Evolutionary conservation across 805 yeast species (phyloP), one percentile per base, ranked within the genome.

Genomic region (Barnettozyma pratensis): DNA sequence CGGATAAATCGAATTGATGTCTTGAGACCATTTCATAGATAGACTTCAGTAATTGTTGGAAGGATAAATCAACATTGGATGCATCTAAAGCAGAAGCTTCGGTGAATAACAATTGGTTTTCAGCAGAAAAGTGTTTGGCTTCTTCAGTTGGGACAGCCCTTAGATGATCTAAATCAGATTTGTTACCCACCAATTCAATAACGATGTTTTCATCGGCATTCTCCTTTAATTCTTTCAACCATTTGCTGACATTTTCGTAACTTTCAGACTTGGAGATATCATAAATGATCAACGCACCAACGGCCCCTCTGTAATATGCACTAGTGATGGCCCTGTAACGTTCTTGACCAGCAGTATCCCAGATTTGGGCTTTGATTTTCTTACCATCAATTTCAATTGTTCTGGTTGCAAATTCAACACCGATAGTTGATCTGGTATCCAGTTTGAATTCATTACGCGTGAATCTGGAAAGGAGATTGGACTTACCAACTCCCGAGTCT

Each of bases 301-400:
- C 96, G 1, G 99, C 98, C 39, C 98, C 99, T 65, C 99, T 80
- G 68, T 92, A 92, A 72, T 92, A 92, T 6, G 98, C 98, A 49
- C 94, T 83, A 32, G 99, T 94, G 67, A 92, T 92, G 41, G 99
- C 98, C 61, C 99, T 81, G 74, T 94, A 92, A 68, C 99, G 82
- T 70, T 92, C 99, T 73, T 92, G 99, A 53, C 99, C 99, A 2
- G 99, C 99, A 36, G 99, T 92, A 69, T 92, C 99, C 99, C 99
- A 92, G 58, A 90, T 85, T 69, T 89, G 96, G 4, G 95, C 92
- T 67, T 87, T 88, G 58, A 87, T 85, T 64, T 88, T 72, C 62
- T 85, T 86, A 39, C 89, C 90, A 56, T 86, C 92, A 53, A 87
- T 83, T 60, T 86, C 92, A 48, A 94, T 82, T 3, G 97, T 91